Conservation (phyloP, 2,329 filamentous ascomycete species). For the Beauveria scarabaeidicola region DNA sequence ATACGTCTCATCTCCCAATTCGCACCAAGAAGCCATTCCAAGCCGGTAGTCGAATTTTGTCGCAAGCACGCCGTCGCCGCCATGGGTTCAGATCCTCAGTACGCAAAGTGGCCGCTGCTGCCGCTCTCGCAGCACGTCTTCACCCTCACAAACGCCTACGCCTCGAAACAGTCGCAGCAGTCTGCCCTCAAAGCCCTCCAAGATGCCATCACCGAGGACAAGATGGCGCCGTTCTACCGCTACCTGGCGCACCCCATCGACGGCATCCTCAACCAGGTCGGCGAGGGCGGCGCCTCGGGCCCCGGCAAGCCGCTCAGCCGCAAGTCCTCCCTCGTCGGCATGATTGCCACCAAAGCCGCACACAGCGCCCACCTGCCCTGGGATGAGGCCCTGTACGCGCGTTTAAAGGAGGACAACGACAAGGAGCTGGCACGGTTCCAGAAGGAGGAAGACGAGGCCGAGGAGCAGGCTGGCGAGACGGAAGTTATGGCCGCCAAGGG, state of each 20-base stretch:
- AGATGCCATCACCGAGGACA: slow-evolving; percentile 73
- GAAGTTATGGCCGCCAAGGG: slow-evolving; percentile 88
- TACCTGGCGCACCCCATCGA: slow-evolving; percentile 75
- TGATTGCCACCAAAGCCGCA: slow-evolving; percentile 65
- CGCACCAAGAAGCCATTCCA: slow-evolving; percentile 1
- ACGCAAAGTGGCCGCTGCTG: slow-evolving; percentile 76
- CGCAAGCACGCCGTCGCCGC: slow-evolving; percentile 28
- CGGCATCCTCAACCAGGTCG: slow-evolving; percentile 69
- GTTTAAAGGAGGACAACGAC: slow-evolving; percentile 68
- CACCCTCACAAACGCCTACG: slow-evolving; percentile 72
- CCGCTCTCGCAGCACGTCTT: slow-evolving; percentile 80
- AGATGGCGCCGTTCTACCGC: slow-evolving; percentile 82
- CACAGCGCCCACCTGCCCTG: slow-evolving; percentile 66
- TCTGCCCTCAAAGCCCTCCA: slow-evolving; percentile 64
- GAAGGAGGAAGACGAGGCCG: slow-evolving; percentile 87
- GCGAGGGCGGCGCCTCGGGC: slow-evolving; percentile 49
- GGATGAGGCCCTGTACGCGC: slow-evolving; percentile 82
- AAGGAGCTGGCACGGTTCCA: slow-evolving; percentile 67
- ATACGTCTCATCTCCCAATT: slow-evolving; percentile 7
- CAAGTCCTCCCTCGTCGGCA: slow-evolving; percentile 62
- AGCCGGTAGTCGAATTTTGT: background rate
- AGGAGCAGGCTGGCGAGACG: slow-evolving; percentile 91
- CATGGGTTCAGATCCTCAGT: slow-evolving; percentile 76
- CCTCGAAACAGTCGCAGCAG: slow-evolving; percentile 58
- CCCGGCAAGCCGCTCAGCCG: slow-evolving; percentile 52